phyloP scores from a whole-genome alignment of 805 yeast genomes.

The Saccharomycopsis sp. region DNA sequence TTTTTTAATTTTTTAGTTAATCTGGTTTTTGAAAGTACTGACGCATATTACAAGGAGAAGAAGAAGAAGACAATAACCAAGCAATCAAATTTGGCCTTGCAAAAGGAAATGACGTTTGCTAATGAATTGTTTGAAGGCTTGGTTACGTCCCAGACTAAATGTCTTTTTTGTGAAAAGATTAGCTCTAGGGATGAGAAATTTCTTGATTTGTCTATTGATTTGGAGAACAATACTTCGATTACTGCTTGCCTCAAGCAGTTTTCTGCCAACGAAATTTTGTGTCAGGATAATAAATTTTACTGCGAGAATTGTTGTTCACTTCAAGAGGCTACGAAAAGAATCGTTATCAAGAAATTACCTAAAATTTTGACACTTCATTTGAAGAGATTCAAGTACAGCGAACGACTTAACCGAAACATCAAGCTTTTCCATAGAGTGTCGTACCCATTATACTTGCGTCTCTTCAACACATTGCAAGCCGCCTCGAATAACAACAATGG shows the following conservation, averaged over 20 bases:
- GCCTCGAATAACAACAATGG: constrained; percentile 32
- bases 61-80: too few species aligned
- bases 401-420: constrained; percentile 69
- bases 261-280: constrained; percentile 77
- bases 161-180: constrained; percentile 80
- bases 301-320: constrained; percentile 86
- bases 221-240: constrained; percentile 66
- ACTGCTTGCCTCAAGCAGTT: constrained; percentile 77
- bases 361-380: constrained; percentile 74
- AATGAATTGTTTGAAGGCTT: constrained; percentile 77
- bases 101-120: constrained; percentile 38
- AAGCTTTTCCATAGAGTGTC: constrained; percentile 81
- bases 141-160: constrained; percentile 79
- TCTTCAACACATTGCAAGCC: constrained; percentile 61
- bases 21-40: constrained; percentile 44
- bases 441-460: constrained; percentile 67
- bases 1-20: constrained; percentile 83
- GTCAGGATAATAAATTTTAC: constrained; percentile 83
- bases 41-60: constrained; percentile 24
- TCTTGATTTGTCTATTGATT: constrained; percentile 78
- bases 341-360: constrained; percentile 73
- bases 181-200: constrained; percentile 81
- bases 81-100: constrained; percentile 6
- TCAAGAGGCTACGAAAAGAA: constrained; percentile 90
- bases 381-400: constrained; percentile 89